Evolutionary conservation across 495 filamentous ascomycete species (phyloP).

Genomic region (Lindgomyces ingoldianus): DNA sequence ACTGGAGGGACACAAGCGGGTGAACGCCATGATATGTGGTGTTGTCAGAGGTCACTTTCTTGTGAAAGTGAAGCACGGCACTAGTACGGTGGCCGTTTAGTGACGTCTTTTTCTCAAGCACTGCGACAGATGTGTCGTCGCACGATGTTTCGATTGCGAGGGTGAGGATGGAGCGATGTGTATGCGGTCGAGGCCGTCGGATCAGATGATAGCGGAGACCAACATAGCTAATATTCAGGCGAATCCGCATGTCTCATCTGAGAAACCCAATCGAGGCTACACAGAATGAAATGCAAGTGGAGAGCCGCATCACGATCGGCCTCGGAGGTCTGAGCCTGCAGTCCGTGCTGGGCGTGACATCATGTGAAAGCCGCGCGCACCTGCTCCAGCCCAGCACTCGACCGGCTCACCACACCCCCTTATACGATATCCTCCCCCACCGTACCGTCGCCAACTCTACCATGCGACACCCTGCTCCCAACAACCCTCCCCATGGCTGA

Average conservation of each 20-base stretch:
- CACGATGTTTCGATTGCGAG: slow-evolving; percentile 96
- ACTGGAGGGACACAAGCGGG: slow-evolving; percentile 69
- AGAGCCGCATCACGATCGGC: no score
- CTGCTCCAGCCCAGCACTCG: neutral
- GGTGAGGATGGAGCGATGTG: slow-evolving; percentile 58
- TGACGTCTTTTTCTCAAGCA: slow-evolving; percentile 60
- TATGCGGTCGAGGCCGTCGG: neutral
- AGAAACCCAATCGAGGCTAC: no score
- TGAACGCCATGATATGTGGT: slow-evolving; percentile 71
- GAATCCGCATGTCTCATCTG: neutral
- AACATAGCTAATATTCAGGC: neutral
- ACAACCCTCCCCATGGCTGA: slow-evolving; percentile 41
- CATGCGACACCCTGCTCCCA: slow-evolving; percentile 6
- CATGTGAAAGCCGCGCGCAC: neutral
- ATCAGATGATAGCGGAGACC: neutral
- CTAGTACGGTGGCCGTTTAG: neutral
- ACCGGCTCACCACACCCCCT: no score
- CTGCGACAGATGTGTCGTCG: slow-evolving; percentile 91
- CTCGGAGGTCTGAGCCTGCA: no score
- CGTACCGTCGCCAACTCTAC: neutral
- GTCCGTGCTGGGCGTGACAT: neutral
- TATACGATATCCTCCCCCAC: no score
- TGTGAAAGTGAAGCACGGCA: slow-evolving; percentile 68
- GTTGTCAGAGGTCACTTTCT: slow-evolving; percentile 79
- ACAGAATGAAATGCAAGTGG: no score